Evolutionary conservation across 2,329 filamentous ascomycete species (phyloP), one percentile per base, ranked within the genome.

Genomic region (Claviceps arundinis): DNA sequence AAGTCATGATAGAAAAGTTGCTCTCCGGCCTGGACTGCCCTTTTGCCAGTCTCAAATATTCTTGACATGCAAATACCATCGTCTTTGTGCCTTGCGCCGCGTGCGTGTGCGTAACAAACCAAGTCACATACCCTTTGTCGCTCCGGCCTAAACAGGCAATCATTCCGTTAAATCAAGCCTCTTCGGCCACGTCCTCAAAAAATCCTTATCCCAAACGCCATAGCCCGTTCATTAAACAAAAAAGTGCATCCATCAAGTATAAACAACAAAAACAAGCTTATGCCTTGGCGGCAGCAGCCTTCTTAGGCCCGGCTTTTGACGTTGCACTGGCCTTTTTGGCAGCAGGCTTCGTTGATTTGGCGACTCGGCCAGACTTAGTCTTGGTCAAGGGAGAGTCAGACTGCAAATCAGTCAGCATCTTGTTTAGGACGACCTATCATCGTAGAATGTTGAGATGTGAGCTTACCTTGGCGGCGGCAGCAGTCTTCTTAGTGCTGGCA

Each of bases 311-410:
- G 17, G 71, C 66, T 67, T 72, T 73, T 65, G 72, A 73, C 38
- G 69, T 59, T 11, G 71, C 66, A 17, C 68, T 67, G 24, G 69
- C 67, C 69, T 73, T 73, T 64, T 76, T 73, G 42, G 72, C 68
- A 7, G 74, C 68, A 19, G 69, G 66, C 61, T 72, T 70, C 61
- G 70, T 53, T 24, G 76, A 73, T 81, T 93, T 94, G 61, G 84
- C 81, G 61, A 94, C 85, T 60, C 89, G 85, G 48, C 89, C 88
- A 51, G 87, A 84, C 80, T 93, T 93, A 68, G 88, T 90, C 80
- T 87, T 90, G 67, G 78, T 80, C 50, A 89, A 71, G 48, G 84
- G 76, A 62, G 82, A 81, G 54, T 69, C 42, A 26, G 51, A n/a
- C 51, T 53, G 38, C 37, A 42, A 34, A 13, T 5, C 40, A 37